Base-by-base conservation (phyloP, 805 yeast genomes). In the Kluyveromyces siamensis region DNA sequence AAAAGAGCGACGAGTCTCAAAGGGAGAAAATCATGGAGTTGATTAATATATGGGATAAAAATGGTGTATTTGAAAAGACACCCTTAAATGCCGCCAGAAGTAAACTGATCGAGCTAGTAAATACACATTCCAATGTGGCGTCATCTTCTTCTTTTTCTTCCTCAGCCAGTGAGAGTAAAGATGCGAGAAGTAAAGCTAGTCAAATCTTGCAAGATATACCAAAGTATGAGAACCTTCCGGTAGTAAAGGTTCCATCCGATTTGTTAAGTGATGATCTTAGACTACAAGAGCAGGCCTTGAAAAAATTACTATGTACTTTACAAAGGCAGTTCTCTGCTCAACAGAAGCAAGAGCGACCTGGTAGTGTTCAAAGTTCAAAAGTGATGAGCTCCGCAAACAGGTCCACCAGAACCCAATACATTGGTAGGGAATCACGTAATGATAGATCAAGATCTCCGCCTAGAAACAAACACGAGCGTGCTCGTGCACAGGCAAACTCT, bases 1-100 rank as follows among this genome's bases (percentile, higher is more conserved):
- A 75, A 40, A 78, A 75, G 51, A 72, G 79, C 52, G 68, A 74
- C 51, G 73, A 69, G 48, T 85, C 74, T 61, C 85, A 72, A 67
- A 77, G 67, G 62, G 88, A 80, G 50, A 93, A 90, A 66, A 79
- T 89, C 57, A 72, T 81, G 59, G 91, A 89, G 68, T 74, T 93
- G 56, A 77, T 93, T 55, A 96, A 87, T 54, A 90, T 93, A 59
- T 93, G 99, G 99, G 87, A 81, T 56, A 81, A 87, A 54, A 84
- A 89, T 37, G 80, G 79, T 40, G 84, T 96, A 14, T 91, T 93
- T 68, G 72, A 73, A 48, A 76, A 77, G 40, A 72, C 73, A 39
- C 69, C 74, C 33, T 70, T 93, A 48, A 66, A 73, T 41, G 62
- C 74, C 17, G 75, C 87, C 50, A 77, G 82, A 61, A 66, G 72